Evolutionary conservation across 441 rosid species (phyloP).

Genomic region (Geranium incanum): DNA sequence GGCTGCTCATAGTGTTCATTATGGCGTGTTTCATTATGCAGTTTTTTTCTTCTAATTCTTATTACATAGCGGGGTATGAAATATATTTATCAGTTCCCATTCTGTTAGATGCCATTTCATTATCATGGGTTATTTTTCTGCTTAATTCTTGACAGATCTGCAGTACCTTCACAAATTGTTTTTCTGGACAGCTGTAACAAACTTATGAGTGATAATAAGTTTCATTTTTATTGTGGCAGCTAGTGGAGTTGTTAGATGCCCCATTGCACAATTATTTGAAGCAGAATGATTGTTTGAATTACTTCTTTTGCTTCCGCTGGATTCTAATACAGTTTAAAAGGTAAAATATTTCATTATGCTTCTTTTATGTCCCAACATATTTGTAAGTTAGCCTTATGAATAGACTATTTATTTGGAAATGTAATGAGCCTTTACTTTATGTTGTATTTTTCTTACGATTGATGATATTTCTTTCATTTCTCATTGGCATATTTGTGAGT

Average conservation of each 20-base stretch:
- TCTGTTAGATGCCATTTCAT: too few species aligned
- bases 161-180: too few species aligned
- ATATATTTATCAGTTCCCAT: too few species aligned
- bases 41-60: too few species aligned
- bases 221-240: slow-evolving; percentile 37
- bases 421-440: background rate
- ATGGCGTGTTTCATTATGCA: too few species aligned
- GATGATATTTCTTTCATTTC: background rate
- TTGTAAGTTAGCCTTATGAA: background rate
- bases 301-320: slow-evolving; percentile 99
- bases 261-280: slow-evolving; percentile 65
- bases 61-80: too few species aligned
- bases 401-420: background rate
- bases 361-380: background rate
- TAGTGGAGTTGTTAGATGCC: slow-evolving; percentile 82
- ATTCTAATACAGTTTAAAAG: slow-evolving; percentile 89
- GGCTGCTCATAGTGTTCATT: too few species aligned
- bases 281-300: slow-evolving; percentile 57
- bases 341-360: slow-evolving; percentile 25
- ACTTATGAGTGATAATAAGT: background rate
- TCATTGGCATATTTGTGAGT: background rate
- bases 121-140: too few species aligned
- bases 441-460: background rate
- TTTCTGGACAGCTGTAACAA: too few species aligned
- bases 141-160: too few species aligned